These are phyloP conservation scores for maize (Zea mays) DNA, from an alignment of 176 grass and related monocot species.

Conservation along the genomic window DNA sequence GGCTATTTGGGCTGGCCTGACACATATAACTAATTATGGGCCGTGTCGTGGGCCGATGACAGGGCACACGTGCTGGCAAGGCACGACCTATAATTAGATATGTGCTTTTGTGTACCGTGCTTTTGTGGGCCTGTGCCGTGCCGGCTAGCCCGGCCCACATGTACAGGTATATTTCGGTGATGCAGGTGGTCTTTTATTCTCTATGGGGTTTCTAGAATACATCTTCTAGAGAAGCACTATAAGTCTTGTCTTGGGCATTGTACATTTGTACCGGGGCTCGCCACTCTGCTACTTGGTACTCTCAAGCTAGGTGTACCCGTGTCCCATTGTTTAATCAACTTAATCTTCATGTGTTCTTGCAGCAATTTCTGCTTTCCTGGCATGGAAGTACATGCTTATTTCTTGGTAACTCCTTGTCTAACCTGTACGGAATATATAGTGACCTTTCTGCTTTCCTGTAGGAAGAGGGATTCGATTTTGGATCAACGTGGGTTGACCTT, in stretches of 20 bases:
- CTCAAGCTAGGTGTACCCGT: conserved; percentile 41
- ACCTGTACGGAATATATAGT: not conserved
- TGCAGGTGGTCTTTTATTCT: conserved; percentile 65
- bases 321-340: not conserved
- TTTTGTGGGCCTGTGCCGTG: too few relatives aligned
- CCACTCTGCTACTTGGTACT: conserved; percentile 45
- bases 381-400: conserved; percentile 68
- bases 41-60: too few relatives aligned
- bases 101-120: too few relatives aligned
- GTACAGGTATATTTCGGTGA: too few relatives aligned
- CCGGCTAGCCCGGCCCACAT: too few relatives aligned
- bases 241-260: conserved; percentile 58
- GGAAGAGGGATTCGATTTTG: not conserved
- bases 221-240: conserved; percentile 60
- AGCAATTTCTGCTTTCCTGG: conserved; percentile 56
- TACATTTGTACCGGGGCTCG: conserved; percentile 47
- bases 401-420: conserved; percentile 44
- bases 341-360: conserved; percentile 4
- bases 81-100: too few relatives aligned
- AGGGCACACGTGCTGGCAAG: too few relatives aligned
- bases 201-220: conserved; percentile 65
- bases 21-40: too few relatives aligned
- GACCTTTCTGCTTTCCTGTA: too few relatives aligned
- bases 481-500: not conserved
- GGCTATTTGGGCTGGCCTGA: too few relatives aligned